Evolutionary conservation across 2,329 filamentous ascomycete species (phyloP).

Genomic region (Arthrobotrys sphaeroides): DNA sequence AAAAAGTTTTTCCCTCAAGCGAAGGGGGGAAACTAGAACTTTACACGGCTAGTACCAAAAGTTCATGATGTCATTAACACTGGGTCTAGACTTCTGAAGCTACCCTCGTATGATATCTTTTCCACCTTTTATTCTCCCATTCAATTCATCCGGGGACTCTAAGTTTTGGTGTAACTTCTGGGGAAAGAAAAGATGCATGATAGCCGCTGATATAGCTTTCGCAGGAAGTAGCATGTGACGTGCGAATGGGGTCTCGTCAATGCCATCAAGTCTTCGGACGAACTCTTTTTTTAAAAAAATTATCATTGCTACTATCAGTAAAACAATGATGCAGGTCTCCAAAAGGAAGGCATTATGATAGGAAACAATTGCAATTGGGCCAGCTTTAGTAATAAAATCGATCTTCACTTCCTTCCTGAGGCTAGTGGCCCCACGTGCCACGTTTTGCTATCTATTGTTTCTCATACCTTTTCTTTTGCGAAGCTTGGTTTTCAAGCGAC

Average conservation of each 20-base stretch:
- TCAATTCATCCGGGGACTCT: background rate
- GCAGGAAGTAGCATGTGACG: background rate
- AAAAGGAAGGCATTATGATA: background rate
- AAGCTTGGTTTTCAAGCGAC: background rate
- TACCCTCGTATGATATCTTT: background rate
- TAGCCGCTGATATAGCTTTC: background rate
- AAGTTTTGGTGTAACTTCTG: background rate
- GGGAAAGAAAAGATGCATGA: background rate
- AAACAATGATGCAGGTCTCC: background rate
- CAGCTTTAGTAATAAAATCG: background rate
- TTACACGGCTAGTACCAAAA: background rate
- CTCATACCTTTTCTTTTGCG: background rate
- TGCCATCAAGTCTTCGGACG: constrained; percentile 15
- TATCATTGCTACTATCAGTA: constrained; percentile 8
- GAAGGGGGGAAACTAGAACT: background rate
- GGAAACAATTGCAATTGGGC: constrained; percentile 5
- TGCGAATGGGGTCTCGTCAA: background rate
- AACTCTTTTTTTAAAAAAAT: background rate
- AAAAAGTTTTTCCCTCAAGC: background rate
- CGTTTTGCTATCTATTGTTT: background rate
- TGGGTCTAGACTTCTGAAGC: background rate
- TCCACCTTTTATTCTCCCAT: background rate
- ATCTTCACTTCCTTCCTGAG: background rate
- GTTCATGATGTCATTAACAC: constrained; percentile 33
- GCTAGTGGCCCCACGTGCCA: constrained; percentile 8